Evolutionary conservation across 75 land plant species (phyloP).

Genomic region (Picea glauca): DNA sequence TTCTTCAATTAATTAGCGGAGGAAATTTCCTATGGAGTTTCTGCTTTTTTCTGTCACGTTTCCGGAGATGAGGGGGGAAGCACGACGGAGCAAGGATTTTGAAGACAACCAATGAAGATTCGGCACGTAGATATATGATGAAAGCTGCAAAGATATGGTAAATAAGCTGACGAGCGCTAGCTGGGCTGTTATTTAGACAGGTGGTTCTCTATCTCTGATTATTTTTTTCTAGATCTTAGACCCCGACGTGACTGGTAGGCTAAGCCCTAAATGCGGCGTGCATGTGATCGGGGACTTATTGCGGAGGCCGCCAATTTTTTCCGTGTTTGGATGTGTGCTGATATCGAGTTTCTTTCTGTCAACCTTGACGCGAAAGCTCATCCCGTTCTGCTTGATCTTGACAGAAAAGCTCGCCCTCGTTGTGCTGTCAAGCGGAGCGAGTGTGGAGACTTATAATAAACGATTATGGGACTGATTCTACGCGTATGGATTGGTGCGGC

Average conservation of each 20-base stretch:
- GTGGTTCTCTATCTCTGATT: too few species aligned
- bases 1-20: too few species aligned
- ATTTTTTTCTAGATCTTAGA: not conserved
- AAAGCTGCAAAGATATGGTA: too few species aligned
- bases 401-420: not conserved
- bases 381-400: not conserved
- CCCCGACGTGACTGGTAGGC: conserved; percentile 7
- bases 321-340: not conserved
- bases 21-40: too few species aligned
- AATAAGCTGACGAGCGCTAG: too few species aligned
- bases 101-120: too few species aligned
- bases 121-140: too few species aligned
- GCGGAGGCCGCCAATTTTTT: not conserved
- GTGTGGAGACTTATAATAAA: not conserved
- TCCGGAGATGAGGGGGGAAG: too few species aligned
- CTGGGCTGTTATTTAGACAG: too few species aligned
- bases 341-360: conserved; percentile 7
- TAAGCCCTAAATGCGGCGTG: not conserved
- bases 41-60: too few species aligned
- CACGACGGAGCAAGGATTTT: too few species aligned
- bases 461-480: not conserved
- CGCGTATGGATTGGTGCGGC: conserved; percentile 9
- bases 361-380: conserved; percentile 10
- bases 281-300: conserved; percentile 9
- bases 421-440: not conserved